These are phyloP conservation scores for Scedosporium dehoogii DNA, from an alignment of 2,329 filamentous ascomycete species.

Conservation along the genomic window DNA sequence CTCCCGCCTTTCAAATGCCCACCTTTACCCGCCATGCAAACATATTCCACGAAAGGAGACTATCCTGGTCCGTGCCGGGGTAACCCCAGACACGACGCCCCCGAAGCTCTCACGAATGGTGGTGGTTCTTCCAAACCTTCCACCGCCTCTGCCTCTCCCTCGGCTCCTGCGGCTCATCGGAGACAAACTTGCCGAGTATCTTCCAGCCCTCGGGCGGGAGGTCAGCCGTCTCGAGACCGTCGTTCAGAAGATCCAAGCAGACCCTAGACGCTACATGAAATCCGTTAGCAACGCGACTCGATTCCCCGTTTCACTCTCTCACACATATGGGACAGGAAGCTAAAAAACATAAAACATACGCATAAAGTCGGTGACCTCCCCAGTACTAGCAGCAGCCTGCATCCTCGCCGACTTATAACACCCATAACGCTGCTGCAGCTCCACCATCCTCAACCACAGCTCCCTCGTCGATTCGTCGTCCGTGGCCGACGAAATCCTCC, in stretches of 20 bases:
- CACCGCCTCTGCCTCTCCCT: neutral
- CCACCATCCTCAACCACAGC: slow-evolving; percentile 39
- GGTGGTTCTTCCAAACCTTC: neutral
- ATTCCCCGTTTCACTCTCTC: neutral
- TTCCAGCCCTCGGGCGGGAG: slow-evolving; percentile 1
- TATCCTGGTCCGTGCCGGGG: too few species aligned
- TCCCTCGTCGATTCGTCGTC: slow-evolving; percentile 12
- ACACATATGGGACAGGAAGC: neutral
- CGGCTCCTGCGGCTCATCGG: neutral
- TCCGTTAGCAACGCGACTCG: neutral
- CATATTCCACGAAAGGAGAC: too few species aligned
- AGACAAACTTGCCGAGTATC: slow-evolving; percentile 4
- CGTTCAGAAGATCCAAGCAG: slow-evolving; percentile 6
- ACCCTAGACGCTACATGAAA: neutral
- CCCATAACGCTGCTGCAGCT: slow-evolving; percentile 33
- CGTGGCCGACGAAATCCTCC: slow-evolving; percentile 2
- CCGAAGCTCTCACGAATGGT: too few species aligned
- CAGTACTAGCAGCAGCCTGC: slow-evolving; percentile 32
- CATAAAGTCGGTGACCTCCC: slow-evolving; percentile 29
- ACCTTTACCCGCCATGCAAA: too few species aligned
- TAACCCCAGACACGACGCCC: too few species aligned
- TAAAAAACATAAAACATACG: slow-evolving; percentile 28
- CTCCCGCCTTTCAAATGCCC: too few species aligned
- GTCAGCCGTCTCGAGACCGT: neutral
- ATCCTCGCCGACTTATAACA: slow-evolving; percentile 41